A percentile compares a stretch with the other conserved stretches of the same genome.
phyloP scores from a whole-genome alignment of 176 grass and related monocot genomes.

The Musa troglodytarum region DNA sequence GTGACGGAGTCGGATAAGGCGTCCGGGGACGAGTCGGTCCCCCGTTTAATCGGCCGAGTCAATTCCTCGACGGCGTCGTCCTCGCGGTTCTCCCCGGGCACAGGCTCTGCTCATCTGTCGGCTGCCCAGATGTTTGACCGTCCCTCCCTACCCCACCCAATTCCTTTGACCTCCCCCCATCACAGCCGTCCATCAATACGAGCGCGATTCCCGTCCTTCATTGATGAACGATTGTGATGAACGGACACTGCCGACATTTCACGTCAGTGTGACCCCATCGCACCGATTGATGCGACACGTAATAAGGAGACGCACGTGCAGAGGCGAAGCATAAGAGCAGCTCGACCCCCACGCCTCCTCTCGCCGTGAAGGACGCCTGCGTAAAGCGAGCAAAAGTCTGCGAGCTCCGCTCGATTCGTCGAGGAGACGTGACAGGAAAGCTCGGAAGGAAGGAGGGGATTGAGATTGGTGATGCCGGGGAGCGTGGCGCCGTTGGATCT shows the following conservation, averaged over 20 bases:
- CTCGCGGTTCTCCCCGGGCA: not conserved
- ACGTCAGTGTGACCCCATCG: not conserved
- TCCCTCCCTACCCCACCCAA: not conserved
- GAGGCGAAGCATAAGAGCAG: not conserved
- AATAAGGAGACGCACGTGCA: not conserved
- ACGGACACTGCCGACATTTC: slow-evolving; percentile 3
- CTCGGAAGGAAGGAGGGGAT: not conserved
- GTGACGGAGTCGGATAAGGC: not conserved
- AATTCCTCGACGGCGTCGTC: not conserved
- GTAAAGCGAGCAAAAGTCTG: too few relatives aligned
- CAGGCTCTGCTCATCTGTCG: not conserved
- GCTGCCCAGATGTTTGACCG: slow-evolving; percentile 3
- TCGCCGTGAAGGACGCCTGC: not conserved
- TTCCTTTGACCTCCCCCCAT: not conserved
- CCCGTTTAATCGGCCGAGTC: not conserved
- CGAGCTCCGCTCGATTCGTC: too few relatives aligned
- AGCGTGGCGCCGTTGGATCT: slow-evolving; percentile 54
- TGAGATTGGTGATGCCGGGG: slow-evolving; percentile 31
- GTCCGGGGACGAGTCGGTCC: too few relatives aligned
- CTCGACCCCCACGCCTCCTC: not conserved
- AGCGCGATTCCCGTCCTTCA: not conserved
- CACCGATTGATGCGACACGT: not conserved
- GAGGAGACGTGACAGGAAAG: not conserved
- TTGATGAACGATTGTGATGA: not conserved
- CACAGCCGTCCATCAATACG: not conserved